Conservation (phyloP, 225 moss, liverwort and hornwort species). For the Climacium dendroides region DNA sequence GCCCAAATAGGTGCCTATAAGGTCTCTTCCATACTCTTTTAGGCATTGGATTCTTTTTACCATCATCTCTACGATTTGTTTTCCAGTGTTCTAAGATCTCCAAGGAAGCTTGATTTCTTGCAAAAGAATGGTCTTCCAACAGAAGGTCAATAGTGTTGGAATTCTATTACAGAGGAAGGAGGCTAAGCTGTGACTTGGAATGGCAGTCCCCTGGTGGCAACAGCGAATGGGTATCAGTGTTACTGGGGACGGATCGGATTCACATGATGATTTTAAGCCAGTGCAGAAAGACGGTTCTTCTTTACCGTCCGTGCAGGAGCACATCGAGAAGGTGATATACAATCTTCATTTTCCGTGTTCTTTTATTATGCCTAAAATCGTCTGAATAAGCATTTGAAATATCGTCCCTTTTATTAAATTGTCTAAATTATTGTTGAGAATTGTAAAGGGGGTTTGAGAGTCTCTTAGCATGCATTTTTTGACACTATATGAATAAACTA, state of each 20-base stretch:
- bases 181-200: neutral
- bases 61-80: neutral
- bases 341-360: neutral
- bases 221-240: slow-evolving; percentile 41
- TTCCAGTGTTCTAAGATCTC: neutral
- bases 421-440: neutral
- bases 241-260: slow-evolving; percentile 55
- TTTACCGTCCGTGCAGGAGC: slow-evolving; percentile 43
- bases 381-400: neutral
- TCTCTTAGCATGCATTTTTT: neutral
- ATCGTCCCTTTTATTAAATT: too few relatives aligned
- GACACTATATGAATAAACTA: neutral
- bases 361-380: neutral
- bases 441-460: neutral
- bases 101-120: neutral
- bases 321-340: slow-evolving; percentile 48
- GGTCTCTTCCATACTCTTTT: neutral
- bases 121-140: neutral
- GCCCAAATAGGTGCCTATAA: neutral
- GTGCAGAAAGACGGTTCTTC: slow-evolving; percentile 29
- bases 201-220: slow-evolving; percentile 32
- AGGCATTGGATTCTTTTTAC: neutral
- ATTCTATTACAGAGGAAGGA: neutral
- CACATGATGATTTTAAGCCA: slow-evolving; percentile 85
- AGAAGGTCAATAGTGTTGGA: neutral